Percentiles rank a stretch among this genome's conserved stretches.
phyloP scores from a whole-genome alignment of 177 flowering plant genomes.

The Vitis hybrid region DNA sequence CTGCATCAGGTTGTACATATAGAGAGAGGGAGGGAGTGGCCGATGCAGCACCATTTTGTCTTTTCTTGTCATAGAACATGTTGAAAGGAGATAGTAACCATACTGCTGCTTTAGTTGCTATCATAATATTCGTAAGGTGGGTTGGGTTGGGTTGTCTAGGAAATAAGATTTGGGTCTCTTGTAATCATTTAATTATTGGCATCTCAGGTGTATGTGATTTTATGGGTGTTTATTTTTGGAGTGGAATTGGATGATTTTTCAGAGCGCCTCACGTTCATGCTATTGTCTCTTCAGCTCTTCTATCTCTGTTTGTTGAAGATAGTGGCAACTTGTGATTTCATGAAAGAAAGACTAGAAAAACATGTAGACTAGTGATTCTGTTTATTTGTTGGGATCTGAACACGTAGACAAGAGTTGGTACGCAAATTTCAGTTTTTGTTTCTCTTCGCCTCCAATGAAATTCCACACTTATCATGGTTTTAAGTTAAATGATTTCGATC shows the following conservation, averaged over 20 bases:
- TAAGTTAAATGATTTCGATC: too few species aligned
- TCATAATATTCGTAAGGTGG: background rate
- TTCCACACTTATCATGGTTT: too few species aligned
- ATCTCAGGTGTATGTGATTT: constrained; percentile 2
- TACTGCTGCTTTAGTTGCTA: background rate
- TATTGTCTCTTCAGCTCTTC: background rate
- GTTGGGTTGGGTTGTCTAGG: constrained; percentile 3
- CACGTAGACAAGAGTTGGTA: too few species aligned
- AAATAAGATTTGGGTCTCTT: constrained; percentile 1
- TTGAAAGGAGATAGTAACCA: background rate
- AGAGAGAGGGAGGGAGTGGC: background rate
- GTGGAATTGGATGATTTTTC: background rate
- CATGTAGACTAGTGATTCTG: too few species aligned
- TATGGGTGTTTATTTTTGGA: constrained; percentile 5
- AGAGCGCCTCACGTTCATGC: background rate
- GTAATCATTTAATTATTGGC: constrained; percentile 1
- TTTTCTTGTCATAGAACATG: background rate
- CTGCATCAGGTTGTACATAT: constrained; percentile 24
- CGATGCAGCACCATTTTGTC: background rate
- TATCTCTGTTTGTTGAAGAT: too few species aligned
- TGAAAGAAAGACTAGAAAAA: too few species aligned
- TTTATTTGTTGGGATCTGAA: too few species aligned
- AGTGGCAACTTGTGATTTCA: too few species aligned
- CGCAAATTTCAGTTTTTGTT: too few species aligned
- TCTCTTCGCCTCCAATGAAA: too few species aligned